Percentiles rank a stretch among this genome's conserved stretches.
phyloP scores from a whole-genome alignment of 306 rosid genomes.

The Cicer yamashitae region DNA sequence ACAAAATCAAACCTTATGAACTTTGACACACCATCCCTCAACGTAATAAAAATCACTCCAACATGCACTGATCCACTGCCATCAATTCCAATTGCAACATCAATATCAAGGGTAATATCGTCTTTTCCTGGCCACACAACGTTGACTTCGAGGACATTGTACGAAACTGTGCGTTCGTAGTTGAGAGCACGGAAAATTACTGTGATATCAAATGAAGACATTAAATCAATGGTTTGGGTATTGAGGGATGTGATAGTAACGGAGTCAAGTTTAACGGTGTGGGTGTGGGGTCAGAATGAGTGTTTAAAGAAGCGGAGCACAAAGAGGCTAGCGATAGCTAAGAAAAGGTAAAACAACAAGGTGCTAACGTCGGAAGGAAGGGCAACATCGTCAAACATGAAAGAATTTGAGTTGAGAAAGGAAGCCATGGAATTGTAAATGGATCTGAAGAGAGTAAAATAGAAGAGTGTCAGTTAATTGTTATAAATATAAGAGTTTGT shows the following conservation, averaged over 20 bases:
- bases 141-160: not conserved
- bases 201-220: not conserved
- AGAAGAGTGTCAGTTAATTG: no score
- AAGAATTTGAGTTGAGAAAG: no score
- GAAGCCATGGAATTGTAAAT: not conserved
- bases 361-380: not conserved
- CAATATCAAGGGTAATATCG: not conserved
- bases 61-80: no score
- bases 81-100: no score
- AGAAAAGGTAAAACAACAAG: not conserved
- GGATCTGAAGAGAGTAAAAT: no score
- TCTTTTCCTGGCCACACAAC: not conserved
- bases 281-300: not conserved
- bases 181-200: not conserved
- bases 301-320: not conserved
- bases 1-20: no score
- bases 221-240: no score
- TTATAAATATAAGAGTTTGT: no score
- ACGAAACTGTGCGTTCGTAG: not conserved
- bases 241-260: not conserved
- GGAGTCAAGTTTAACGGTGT: not conserved
- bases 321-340: not conserved
- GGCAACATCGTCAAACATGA: not conserved
- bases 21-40: no score
- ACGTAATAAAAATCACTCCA: no score